Conservation (phyloP, 116 monocot genomes). For the Zostera marina region DNA sequence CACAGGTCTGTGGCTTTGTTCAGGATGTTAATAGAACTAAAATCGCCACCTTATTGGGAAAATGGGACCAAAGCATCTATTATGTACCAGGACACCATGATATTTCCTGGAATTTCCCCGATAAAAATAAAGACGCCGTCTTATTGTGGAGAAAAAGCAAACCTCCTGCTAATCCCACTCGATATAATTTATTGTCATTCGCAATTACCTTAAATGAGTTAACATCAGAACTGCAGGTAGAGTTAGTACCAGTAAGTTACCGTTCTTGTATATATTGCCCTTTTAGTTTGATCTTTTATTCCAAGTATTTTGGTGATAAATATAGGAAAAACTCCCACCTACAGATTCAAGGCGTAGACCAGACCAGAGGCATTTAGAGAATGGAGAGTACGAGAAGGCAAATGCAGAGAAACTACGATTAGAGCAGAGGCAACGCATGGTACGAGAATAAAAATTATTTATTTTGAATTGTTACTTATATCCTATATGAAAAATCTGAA, state of each 20-base stretch:
- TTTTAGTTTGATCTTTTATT: neutral
- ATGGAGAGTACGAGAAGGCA: slow-evolving; percentile 31
- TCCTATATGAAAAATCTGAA: too few species aligned
- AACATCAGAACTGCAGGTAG: slow-evolving; percentile 62
- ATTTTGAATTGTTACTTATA: too few species aligned
- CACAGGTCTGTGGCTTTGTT: slow-evolving; percentile 77
- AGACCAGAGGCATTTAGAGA: slow-evolving; percentile 27
- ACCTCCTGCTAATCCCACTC: slow-evolving; percentile 48
- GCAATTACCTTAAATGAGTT: slow-evolving; percentile 79
- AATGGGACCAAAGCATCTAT: slow-evolving; percentile 82
- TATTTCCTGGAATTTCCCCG: slow-evolving; percentile 20
- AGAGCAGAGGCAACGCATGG: slow-evolving; percentile 27
- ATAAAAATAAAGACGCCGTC: slow-evolving; percentile 12
- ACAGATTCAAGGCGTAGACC: slow-evolving; percentile 28
- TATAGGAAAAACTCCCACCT: slow-evolving; percentile 34
- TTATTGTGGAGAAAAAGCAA: slow-evolving; percentile 70
- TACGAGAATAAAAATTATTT: neutral
- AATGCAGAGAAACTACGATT: slow-evolving; percentile 25
- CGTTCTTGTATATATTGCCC: slow-evolving; percentile 5
- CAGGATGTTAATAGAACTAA: slow-evolving; percentile 48
- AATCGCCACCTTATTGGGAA: slow-evolving; percentile 53
- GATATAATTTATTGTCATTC: slow-evolving; percentile 81
- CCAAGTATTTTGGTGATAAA: slow-evolving; percentile 10
- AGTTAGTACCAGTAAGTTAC: neutral
- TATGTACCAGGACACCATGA: slow-evolving; percentile 16